Base-by-base conservation (phyloP, 192 early-diverging fungal species). In the Backusella psychrophila region DNA sequence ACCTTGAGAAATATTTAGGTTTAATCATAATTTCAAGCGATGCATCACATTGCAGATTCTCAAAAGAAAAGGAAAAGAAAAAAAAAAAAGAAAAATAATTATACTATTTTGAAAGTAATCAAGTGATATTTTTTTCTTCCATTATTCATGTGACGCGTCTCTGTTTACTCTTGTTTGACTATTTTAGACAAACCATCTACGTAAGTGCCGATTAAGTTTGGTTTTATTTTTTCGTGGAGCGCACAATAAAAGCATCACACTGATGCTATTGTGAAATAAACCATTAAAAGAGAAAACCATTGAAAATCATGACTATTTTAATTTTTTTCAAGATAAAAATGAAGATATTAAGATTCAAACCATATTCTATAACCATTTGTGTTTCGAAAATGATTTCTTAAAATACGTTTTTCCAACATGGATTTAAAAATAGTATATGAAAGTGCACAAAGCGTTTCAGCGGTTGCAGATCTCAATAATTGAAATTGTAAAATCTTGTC, bases 221-320 rank as follows among this genome's bases (percentile, higher is more conserved):
- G 33, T 33, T 33, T 33, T 33, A 33, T 33, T 21, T 21, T 53
- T 7, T 21, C 8, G 6, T 29, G 26, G 12, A 63, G 7, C 15
- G 15, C 42, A 12, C n/a, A 59, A 29, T 12, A 26, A 0, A 63
- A 21, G 21, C 19, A 56, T 56, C 53, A 56, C 21, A n/a, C 0
- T 56, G 53, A 56, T 56, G 53, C 1, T 63, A 63, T 63, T 63
- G 12, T 63, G 56, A 63, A 63, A 63, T 63, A 63, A 63, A 63
- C 56, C 26, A 12, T 17, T 63, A 9, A 63, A 26, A 12, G 23
- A 63, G 21, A 8, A 63, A 11, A 1, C 3, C 23, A 12, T 29
- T 63, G 26, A 29, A 29, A 26, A 63, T 63, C 56, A 63, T 63
- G 7, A 63, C 6, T 29, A 63, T 56, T 56, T 21, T 56, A 63